Evolutionary conservation across 73 alveolate genomes (phyloP).

Genomic region (Paramecium octaurelia): DNA sequence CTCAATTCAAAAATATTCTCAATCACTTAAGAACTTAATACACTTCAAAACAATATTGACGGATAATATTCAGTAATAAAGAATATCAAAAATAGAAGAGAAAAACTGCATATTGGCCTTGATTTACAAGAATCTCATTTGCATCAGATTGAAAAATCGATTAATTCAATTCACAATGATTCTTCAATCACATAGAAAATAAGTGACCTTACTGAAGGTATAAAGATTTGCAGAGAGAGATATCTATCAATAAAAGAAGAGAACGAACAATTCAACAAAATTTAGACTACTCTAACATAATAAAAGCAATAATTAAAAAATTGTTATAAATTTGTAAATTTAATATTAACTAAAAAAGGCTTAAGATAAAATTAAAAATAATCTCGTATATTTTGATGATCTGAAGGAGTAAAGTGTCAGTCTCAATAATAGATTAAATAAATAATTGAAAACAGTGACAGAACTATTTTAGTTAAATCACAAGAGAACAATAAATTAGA

Average conservation of each 20-base stretch:
- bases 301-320: not conserved
- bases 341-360: not conserved
- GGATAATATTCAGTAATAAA: not conserved
- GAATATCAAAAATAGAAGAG: not conserved
- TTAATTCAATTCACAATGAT: not conserved
- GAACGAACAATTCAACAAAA: not conserved
- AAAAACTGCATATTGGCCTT: not conserved
- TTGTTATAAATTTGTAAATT: not conserved
- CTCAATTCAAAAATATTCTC: not conserved
- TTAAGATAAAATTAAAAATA: not conserved
- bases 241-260: not conserved
- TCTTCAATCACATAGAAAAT: not conserved
- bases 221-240: not conserved
- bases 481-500: not conserved
- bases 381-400: not conserved
- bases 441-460: not conserved
- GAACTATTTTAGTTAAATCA: not conserved
- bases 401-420: not conserved
- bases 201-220: not conserved
- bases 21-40: not conserved
- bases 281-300: not conserved
- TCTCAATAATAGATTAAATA: not conserved
- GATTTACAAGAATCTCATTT: not conserved
- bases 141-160: not conserved
- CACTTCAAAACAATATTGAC: not conserved